Evolutionary conservation across 1,284 basidiomycete species (phyloP).

Genomic region (Exobasidium rhododendri): DNA sequence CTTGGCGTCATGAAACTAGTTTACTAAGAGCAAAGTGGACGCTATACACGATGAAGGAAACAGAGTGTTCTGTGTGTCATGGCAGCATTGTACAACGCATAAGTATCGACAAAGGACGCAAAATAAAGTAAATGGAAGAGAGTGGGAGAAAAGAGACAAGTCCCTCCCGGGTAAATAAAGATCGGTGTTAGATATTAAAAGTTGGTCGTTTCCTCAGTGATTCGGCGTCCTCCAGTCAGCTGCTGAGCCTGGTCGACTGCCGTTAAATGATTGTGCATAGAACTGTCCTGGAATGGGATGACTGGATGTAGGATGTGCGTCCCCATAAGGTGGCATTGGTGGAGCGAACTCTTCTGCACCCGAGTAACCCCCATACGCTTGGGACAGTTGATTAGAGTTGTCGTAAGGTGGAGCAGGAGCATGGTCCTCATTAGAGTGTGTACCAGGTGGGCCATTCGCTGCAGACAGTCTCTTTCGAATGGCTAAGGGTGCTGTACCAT

Average conservation of each 20-base stretch:
- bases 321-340: not conserved
- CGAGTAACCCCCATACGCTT: conserved; percentile 9
- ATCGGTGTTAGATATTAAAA: too few species aligned
- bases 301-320: not conserved
- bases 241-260: conserved; percentile 1
- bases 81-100: too few species aligned
- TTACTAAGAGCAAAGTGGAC: too few species aligned
- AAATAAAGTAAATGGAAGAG: too few species aligned
- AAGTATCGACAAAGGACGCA: too few species aligned
- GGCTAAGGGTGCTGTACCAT: conserved; percentile 10
- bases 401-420: conserved; percentile 10
- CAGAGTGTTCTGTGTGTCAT: too few species aligned
- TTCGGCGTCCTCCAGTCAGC: not conserved
- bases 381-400: not conserved
- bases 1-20: too few species aligned
- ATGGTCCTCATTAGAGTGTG: not conserved
- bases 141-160: too few species aligned
- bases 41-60: too few species aligned
- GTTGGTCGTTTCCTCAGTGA: too few species aligned
- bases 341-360: not conserved
- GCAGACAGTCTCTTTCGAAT: conserved; percentile 13
- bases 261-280: not conserved
- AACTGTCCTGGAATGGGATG: not conserved
- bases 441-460: not conserved
- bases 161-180: too few species aligned